Percentiles rank a stretch among this genome's conserved stretches.
Evolutionary conservation across 805 yeast genomes (phyloP).

Genomic region (Candida hispaniensis): DNA sequence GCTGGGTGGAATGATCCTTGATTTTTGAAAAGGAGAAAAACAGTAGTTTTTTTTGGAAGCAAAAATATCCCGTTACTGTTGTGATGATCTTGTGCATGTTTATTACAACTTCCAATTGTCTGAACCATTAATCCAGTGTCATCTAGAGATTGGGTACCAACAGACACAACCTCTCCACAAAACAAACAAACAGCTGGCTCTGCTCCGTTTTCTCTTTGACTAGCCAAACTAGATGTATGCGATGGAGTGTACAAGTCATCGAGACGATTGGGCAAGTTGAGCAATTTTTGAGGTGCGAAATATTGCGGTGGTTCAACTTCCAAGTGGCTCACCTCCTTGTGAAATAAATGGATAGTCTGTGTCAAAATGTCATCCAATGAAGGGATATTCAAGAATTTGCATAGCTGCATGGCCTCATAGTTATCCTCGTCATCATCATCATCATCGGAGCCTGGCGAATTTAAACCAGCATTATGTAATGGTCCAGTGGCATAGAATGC

Average conservation of each 20-base stretch:
- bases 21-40: constrained; percentile 54
- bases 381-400: constrained; percentile 38
- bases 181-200: constrained; percentile 84
- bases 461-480: constrained; percentile 25
- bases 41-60: constrained; percentile 55
- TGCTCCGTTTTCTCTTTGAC: constrained; percentile 22
- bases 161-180: constrained; percentile 50
- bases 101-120: constrained; percentile 65
- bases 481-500: constrained; percentile 42
- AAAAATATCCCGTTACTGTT: constrained; percentile 60
- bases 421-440: constrained; percentile 22
- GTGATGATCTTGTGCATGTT: constrained; percentile 51
- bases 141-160: constrained; percentile 11
- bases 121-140: constrained; percentile 33
- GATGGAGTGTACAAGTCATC: constrained; percentile 51
- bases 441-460: constrained; percentile 9
- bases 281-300: constrained; percentile 17
- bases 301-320: constrained; percentile 5
- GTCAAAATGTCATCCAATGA: constrained; percentile 25
- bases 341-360: constrained; percentile 3
- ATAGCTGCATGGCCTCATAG: constrained; percentile 46
- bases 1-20: constrained; percentile 78
- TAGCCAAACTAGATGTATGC: constrained; percentile 10
- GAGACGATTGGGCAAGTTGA: constrained; percentile 54
- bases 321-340: constrained; percentile 2